Conservation (phyloP, 176 grass and related monocot genomes). For the Musa itinerans region DNA sequence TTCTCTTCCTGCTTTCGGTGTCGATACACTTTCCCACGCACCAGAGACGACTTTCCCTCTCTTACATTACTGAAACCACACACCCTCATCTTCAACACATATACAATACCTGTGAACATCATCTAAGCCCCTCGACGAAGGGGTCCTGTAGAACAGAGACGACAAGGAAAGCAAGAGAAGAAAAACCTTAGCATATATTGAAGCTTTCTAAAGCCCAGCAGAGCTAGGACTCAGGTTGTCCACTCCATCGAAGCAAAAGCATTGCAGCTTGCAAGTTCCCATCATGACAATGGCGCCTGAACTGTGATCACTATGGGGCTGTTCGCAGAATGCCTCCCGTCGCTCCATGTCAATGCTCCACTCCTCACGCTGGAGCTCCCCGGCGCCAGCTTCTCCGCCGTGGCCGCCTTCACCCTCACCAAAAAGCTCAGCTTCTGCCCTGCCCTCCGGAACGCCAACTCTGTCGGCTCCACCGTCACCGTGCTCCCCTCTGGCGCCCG, state of each 20-base stretch:
- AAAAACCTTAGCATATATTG: background rate
- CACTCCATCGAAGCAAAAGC: background rate
- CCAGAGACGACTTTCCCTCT: too few relatives aligned
- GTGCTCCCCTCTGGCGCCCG: constrained; percentile 49
- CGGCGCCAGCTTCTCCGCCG: constrained; percentile 51
- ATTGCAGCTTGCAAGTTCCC: background rate
- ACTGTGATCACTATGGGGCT: constrained; percentile 68
- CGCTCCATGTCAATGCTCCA: constrained; percentile 58
- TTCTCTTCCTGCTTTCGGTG: too few relatives aligned
- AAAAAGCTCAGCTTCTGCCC: constrained; percentile 87
- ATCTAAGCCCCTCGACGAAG: too few relatives aligned
- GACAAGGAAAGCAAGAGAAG: too few relatives aligned
- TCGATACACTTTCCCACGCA: too few relatives aligned
- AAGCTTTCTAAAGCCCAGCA: background rate
- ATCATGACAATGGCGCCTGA: constrained; percentile 49
- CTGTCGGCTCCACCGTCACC: constrained; percentile 53
- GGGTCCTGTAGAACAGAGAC: background rate
- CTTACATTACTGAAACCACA: too few relatives aligned
- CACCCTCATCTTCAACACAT: background rate
- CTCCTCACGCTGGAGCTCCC: constrained; percentile 72
- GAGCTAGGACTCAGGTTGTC: background rate
- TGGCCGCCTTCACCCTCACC: constrained; percentile 39
- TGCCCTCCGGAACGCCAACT: constrained; percentile 56
- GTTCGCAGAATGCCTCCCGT: constrained; percentile 47
- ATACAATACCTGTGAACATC: too few relatives aligned